These are phyloP conservation scores for Pythium folliculosum DNA, from an alignment of 352 stramenopile species.

Conservation along the genomic window DNA sequence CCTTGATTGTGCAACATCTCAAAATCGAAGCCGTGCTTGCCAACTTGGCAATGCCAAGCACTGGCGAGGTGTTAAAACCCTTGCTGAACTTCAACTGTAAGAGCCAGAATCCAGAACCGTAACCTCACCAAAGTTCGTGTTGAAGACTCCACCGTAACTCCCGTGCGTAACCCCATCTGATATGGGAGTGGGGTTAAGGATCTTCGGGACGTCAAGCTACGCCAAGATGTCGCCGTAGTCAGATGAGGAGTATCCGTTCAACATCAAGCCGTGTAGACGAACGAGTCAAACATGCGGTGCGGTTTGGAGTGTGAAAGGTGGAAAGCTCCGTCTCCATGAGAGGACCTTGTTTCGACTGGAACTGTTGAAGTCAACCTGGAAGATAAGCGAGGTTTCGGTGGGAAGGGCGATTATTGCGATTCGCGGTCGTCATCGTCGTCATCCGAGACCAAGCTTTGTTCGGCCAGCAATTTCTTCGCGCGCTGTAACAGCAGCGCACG, in stretches of 20 bases:
- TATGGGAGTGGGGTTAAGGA: slow-evolving; percentile 15
- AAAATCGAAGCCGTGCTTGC: background rate
- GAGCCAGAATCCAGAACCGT: background rate
- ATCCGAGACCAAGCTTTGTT: slow-evolving; percentile 29
- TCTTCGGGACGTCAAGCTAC: background rate
- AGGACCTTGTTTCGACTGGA: background rate
- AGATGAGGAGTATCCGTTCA: background rate
- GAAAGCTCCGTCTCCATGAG: background rate
- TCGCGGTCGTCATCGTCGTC: slow-evolving; percentile 26
- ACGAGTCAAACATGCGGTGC: background rate
- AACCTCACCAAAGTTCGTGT: background rate
- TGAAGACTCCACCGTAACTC: background rate
- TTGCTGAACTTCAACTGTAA: slow-evolving; percentile 24
- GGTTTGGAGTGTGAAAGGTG: background rate
- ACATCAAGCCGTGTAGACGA: background rate
- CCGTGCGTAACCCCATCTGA: slow-evolving; percentile 23
- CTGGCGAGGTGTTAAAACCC: slow-evolving; percentile 17
- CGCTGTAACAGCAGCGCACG: slow-evolving; percentile 24
- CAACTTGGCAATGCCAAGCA: slow-evolving; percentile 1
- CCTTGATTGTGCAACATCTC: slow-evolving; percentile 1
- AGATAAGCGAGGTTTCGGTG: slow-evolving; percentile 1
- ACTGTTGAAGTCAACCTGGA: no score
- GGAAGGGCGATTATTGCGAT: background rate
- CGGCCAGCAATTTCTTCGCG: slow-evolving; percentile 26
- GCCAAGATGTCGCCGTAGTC: background rate